phyloP scores from a whole-genome alignment of 805 yeast species.

The Candida maltosa region DNA sequence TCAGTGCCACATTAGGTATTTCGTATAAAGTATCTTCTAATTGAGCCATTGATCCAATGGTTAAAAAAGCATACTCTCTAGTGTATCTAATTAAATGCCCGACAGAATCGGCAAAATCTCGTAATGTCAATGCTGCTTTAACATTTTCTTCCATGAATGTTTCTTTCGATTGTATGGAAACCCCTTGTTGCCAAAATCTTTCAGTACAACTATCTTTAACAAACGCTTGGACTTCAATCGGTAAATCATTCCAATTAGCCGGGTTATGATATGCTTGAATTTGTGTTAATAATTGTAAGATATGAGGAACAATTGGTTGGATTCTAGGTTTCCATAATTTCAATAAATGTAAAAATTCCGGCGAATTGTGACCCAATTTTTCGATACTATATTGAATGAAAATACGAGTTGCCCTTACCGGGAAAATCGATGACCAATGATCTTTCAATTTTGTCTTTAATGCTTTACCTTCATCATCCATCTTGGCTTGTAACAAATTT shows the following conservation, averaged over 20 bases:
- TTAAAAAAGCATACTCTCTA: slow-evolving; percentile 89
- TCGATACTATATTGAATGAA: slow-evolving; percentile 95
- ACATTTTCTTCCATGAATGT: slow-evolving; percentile 92
- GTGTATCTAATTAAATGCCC: slow-evolving; percentile 96
- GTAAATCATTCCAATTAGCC: slow-evolving; percentile 82
- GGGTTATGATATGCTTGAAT: slow-evolving; percentile 95
- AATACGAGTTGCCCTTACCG: slow-evolving; percentile 91
- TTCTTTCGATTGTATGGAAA: slow-evolving; percentile 89
- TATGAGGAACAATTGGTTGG: slow-evolving; percentile 87
- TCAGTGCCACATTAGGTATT: slow-evolving; percentile 73
- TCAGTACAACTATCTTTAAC: slow-evolving; percentile 88
- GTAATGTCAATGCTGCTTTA: slow-evolving; percentile 85
- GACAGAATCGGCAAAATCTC: slow-evolving; percentile 97
- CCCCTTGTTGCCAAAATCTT: slow-evolving; percentile 98
- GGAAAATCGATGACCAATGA: slow-evolving; percentile 92
- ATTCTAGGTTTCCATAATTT: slow-evolving; percentile 90
- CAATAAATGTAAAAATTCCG: slow-evolving; percentile 67
- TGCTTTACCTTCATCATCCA: slow-evolving; percentile 84
- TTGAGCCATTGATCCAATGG: slow-evolving; percentile 85
- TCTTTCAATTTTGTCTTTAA: slow-evolving; percentile 78
- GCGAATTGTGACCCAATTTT: slow-evolving; percentile 74
- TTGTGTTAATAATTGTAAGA: slow-evolving; percentile 81
- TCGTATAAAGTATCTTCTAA: slow-evolving; percentile 86
- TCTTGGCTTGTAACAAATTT: slow-evolving; percentile 69
- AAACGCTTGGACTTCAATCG: slow-evolving; percentile 86